Evolutionary conservation across 306 rosid genomes (phyloP).

Genomic region (Castanea crenata): DNA sequence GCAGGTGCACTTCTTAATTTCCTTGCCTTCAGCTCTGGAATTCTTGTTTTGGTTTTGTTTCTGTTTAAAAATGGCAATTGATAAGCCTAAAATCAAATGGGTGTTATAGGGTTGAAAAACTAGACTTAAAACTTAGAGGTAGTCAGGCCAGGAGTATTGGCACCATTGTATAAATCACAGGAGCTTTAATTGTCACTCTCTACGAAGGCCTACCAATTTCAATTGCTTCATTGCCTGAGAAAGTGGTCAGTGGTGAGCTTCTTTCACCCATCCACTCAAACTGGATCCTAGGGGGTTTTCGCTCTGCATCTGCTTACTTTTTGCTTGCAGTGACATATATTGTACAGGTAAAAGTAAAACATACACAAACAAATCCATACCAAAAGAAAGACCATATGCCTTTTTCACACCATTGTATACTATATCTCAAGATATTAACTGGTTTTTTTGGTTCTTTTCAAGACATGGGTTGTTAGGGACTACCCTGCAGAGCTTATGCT

Average conservation of each 20-base stretch:
- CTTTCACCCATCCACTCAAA: neutral
- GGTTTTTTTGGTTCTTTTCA: neutral
- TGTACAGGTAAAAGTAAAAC: slow-evolving; percentile 3
- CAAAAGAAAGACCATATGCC: too few species aligned
- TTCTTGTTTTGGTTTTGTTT: neutral
- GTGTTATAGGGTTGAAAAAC: slow-evolving; percentile 8
- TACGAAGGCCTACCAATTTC: slow-evolving; percentile 4
- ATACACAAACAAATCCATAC: neutral
- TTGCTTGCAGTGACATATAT: neutral
- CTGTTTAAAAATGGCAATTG: neutral
- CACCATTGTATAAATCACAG: slow-evolving; percentile 12
- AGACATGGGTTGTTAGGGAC: slow-evolving; percentile 28
- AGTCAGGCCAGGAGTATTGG: slow-evolving; percentile 7
- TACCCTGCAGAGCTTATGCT: slow-evolving; percentile 23
- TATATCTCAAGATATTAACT: neutral
- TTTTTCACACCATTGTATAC: too few species aligned
- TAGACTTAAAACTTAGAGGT: slow-evolving; percentile 1
- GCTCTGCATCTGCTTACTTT: neutral
- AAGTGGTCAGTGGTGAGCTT: too few species aligned
- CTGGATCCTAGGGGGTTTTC: slow-evolving; percentile 12
- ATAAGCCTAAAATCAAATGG: neutral
- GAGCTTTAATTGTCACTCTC: slow-evolving; percentile 12
- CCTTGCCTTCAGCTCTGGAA: neutral
- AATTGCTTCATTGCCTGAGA: neutral
- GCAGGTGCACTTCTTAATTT: neutral